Percentiles rank a stretch among this genome's conserved stretches.
phyloP scores from a whole-genome alignment of 2,329 filamentous ascomycete genomes.

The Furcasterigmium sp. region DNA sequence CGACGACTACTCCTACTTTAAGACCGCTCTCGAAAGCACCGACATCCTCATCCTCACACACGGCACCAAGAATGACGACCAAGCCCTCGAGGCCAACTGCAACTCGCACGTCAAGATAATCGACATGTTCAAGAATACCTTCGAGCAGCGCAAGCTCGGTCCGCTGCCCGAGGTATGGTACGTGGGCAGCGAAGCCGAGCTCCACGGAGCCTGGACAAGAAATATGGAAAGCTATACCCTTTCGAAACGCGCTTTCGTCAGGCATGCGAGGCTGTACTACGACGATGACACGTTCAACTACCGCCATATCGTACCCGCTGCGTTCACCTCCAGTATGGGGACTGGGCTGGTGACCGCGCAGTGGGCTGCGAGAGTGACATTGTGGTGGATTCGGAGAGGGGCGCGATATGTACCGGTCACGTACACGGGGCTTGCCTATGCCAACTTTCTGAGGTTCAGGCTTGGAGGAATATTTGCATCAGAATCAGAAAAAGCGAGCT shows the following conservation, averaged over 20 bases:
- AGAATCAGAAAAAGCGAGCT: too few species aligned
- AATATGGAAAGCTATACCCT: constrained; percentile 10
- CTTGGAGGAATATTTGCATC: too few species aligned
- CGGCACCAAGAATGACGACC: constrained; percentile 6
- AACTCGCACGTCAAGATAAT: constrained; percentile 3
- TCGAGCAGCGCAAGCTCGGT: neutral
- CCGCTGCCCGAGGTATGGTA: constrained; percentile 14
- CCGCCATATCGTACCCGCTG: constrained; percentile 1
- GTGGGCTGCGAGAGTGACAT: constrained; percentile 6
- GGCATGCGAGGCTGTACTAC: constrained; percentile 7
- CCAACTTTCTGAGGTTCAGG: constrained; percentile 11
- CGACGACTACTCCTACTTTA: constrained; percentile 3
- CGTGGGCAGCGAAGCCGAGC: constrained; percentile 13
- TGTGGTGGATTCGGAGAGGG: constrained; percentile 12
- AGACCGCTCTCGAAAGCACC: constrained; percentile 5
- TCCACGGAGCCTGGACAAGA: constrained; percentile 11
- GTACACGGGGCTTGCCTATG: constrained; percentile 11
- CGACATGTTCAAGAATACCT: constrained; percentile 5
- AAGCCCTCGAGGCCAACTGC: constrained; percentile 9
- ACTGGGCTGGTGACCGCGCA: constrained; percentile 7
- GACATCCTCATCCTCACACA: constrained; percentile 12
- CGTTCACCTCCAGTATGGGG: constrained; percentile 11
- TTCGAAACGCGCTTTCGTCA: constrained; percentile 11
- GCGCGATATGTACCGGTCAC: constrained; percentile 13
- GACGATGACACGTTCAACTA: constrained; percentile 6